Evolutionary conservation across 176 grass and related monocot genomes (phyloP), one percentile per base, ranked within the genome.

Genomic region (Musa troglodytarum): DNA sequence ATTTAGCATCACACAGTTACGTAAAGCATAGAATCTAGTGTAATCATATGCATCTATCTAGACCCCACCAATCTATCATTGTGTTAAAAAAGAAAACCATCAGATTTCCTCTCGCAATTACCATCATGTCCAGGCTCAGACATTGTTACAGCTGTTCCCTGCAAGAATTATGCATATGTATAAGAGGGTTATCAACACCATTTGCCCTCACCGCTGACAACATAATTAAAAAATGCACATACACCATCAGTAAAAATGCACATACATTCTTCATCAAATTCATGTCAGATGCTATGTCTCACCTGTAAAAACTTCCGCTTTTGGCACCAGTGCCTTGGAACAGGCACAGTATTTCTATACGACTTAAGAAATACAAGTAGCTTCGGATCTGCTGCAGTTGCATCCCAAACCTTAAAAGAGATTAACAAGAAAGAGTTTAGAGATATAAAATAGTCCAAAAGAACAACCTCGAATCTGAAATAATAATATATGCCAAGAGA

Each of bases 221-320:
- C 34, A 81, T 28, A 68, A 50, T 51, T 21, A 12, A 77, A 73
- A 59, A 49, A 80, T 56, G 43, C 13, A 73, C 64, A 74, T 72
- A 28, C 82, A 70, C 50, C 11, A 28, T 22, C 80, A 6, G 72
- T 55, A 57, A 53, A 54, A 70, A 56, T 80, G 74, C 72, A 76
- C 11, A 73, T 56, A 63, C 83, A 74, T 51, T 22, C 21, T 67
- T 19, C 20, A 43, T 49, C 9, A 62, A 74, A 61, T 3, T 65
- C 25, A 83, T 65, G 50, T 21, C 11, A 80, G 65, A 82, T 50
- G n/a, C 14, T 53, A 43, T 63, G 15, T 86, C 68, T 67, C 80
- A 96, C 93, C 87, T 96, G 93, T 74, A 96, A 81, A 66, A 96
- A 96, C 72, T 96, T 96, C 21, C 85, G 81, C 62, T 96, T 96